phyloP scores from a whole-genome alignment of 164 flowering plant genomes.

The Stephania cephalantha region DNA sequence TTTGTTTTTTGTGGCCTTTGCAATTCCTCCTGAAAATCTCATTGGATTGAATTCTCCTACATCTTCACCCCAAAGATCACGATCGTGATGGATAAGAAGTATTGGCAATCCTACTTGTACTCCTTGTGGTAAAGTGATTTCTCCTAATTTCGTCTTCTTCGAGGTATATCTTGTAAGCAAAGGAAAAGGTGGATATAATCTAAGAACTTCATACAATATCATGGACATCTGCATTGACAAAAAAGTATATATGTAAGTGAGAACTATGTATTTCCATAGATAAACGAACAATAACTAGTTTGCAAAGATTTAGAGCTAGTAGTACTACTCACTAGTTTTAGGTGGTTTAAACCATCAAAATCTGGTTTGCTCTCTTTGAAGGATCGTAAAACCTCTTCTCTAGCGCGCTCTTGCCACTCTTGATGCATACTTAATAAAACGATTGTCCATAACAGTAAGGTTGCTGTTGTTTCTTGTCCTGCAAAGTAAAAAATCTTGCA shows the following conservation, averaged over 20 bases:
- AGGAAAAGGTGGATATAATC: constrained; percentile 13
- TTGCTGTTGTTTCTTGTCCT: constrained; percentile 14
- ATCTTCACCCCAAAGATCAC: constrained; percentile 9
- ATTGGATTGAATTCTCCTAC: constrained; percentile 4
- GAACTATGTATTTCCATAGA: too few relatives aligned
- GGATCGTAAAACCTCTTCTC: constrained; percentile 17
- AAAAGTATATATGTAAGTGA: neutral
- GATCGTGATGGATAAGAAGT: constrained; percentile 5
- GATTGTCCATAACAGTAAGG: constrained; percentile 17
- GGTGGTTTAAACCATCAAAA: constrained; percentile 17
- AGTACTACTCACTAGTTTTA: constrained; percentile 17
- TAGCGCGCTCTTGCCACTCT: constrained; percentile 12
- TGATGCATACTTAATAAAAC: constrained; percentile 13
- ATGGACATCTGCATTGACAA: constrained; percentile 10
- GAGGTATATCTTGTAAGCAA: neutral
- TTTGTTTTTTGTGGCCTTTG: constrained; percentile 12
- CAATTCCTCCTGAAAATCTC: constrained; percentile 8
- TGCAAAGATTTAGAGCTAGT: neutral
- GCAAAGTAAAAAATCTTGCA: constrained; percentile 24
- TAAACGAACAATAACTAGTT: too few relatives aligned
- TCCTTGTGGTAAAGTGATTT: constrained; percentile 11
- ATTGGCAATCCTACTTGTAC: constrained; percentile 7
- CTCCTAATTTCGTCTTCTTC: constrained; percentile 7
- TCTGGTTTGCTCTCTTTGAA: constrained; percentile 11
- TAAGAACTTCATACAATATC: constrained; percentile 17